A percentile compares a stretch with the other conserved stretches of the same genome.
Evolutionary conservation across 179 eudicot genomes (phyloP).

Genomic region (Patellifolia procumbens): DNA sequence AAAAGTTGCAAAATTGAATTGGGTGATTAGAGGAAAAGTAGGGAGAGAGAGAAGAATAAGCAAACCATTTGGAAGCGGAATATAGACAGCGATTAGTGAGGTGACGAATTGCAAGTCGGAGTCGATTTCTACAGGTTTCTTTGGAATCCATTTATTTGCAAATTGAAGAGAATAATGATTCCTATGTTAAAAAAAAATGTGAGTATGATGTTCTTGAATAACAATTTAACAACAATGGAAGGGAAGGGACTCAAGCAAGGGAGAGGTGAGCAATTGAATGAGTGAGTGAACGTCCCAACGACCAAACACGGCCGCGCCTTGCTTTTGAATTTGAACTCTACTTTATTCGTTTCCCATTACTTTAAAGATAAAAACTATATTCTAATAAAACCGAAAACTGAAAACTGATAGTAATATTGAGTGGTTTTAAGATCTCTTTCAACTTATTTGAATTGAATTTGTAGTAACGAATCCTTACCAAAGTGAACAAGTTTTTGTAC

Average conservation of each 20-base stretch:
- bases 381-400: too few species aligned
- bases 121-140: constrained; percentile 85
- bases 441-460: too few species aligned
- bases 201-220: not conserved
- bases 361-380: too few species aligned
- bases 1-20: constrained; percentile 12
- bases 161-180: not conserved
- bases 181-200: not conserved
- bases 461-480: too few species aligned
- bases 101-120: constrained; percentile 82
- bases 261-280: not conserved
- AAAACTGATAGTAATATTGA: too few species aligned
- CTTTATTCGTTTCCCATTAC: not conserved
- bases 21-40: not conserved
- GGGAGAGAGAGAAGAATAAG: not conserved
- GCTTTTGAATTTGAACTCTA: not conserved
- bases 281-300: not conserved
- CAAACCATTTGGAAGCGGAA: constrained; percentile 88
- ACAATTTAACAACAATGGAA: too few species aligned
- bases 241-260: too few species aligned
- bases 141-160: constrained; percentile 44
- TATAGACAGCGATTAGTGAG: constrained; percentile 88
- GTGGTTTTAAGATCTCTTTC: too few species aligned
- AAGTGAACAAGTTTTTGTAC: too few species aligned
- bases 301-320: constrained; percentile 16